These are phyloP conservation scores for Rugosomyces carneus DNA, from an alignment of 1,284 basidiomycete species.

Conservation along the genomic window DNA sequence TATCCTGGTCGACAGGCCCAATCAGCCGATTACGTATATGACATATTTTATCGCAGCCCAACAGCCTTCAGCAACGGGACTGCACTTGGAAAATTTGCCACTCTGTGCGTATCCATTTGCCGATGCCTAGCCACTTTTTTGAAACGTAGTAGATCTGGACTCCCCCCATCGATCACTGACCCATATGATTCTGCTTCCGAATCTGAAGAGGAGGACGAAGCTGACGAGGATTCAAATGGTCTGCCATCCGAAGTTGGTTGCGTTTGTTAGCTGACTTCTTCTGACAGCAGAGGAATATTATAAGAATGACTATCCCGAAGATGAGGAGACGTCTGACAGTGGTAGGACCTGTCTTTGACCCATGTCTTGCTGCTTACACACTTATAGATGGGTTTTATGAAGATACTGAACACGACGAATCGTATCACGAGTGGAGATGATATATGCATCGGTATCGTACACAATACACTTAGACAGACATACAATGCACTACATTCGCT, in stretches of 20 bases:
- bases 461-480: background rate
- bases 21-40: constrained; percentile 66
- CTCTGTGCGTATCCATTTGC: constrained; percentile 39
- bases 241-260: constrained; percentile 13
- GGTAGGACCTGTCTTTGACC: constrained; percentile 24
- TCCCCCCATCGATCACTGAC: constrained; percentile 46
- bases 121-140: constrained; percentile 4
- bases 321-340: constrained; percentile 47
- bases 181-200: constrained; percentile 51
- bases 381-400: constrained; percentile 39
- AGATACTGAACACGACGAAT: constrained; percentile 36
- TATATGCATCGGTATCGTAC: background rate
- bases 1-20: constrained; percentile 9
- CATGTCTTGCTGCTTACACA: constrained; percentile 6
- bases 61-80: constrained; percentile 53
- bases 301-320: constrained; percentile 77
- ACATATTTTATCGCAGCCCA: constrained; percentile 69
- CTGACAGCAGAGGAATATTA: constrained; percentile 69
- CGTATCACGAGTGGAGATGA: constrained; percentile 24
- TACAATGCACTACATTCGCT: background rate
- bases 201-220: constrained; percentile 65
- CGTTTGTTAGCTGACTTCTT: background rate
- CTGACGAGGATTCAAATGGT: constrained; percentile 80
- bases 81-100: constrained; percentile 54
- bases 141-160: constrained; percentile 43